A percentile compares a stretch with the other conserved stretches of the same genome.
Evolutionary conservation across 148 eudicot species (phyloP).

Genomic region (Suaeda aralocaspica): DNA sequence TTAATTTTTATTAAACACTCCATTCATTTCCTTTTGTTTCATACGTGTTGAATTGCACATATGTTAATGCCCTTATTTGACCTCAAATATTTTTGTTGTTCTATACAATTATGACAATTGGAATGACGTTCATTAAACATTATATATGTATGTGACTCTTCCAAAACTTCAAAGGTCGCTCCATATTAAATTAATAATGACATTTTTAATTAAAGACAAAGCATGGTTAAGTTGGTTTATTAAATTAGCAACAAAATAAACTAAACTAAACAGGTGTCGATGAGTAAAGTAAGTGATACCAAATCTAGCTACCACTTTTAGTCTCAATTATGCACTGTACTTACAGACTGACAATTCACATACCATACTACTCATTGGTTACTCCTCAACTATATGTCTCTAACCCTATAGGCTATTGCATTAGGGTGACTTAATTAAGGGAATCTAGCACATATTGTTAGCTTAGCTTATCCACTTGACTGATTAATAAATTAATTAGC

Average conservation of each 20-base stretch:
- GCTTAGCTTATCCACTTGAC: constrained; percentile 26
- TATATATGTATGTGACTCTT: constrained; percentile 25
- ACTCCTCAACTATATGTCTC: constrained; percentile 27
- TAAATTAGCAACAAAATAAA: constrained; percentile 3
- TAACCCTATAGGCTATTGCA: constrained; percentile 21
- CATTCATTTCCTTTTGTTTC: no score
- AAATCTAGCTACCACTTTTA: constrained; percentile 17
- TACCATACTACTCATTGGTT: constrained; percentile 44
- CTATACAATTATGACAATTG: no score
- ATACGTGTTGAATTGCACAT: no score
- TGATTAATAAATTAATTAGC: not conserved
- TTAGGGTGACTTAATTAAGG: not conserved
- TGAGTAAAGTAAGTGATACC: constrained; percentile 26
- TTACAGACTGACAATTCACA: constrained; percentile 40
- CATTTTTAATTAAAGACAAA: constrained; percentile 6
- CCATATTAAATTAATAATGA: not conserved
- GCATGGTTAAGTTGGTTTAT: constrained; percentile 4
- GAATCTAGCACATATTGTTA: not conserved
- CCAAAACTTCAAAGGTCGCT: constrained; percentile 12
- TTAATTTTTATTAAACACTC: no score
- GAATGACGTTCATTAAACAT: no score
- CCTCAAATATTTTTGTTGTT: no score
- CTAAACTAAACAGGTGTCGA: constrained; percentile 36
- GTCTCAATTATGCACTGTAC: constrained; percentile 29
- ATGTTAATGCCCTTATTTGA: no score